These are phyloP conservation scores for Auriscalpium microsporum DNA, from an alignment of 768 basidiomycete species.

Conservation along the genomic window DNA sequence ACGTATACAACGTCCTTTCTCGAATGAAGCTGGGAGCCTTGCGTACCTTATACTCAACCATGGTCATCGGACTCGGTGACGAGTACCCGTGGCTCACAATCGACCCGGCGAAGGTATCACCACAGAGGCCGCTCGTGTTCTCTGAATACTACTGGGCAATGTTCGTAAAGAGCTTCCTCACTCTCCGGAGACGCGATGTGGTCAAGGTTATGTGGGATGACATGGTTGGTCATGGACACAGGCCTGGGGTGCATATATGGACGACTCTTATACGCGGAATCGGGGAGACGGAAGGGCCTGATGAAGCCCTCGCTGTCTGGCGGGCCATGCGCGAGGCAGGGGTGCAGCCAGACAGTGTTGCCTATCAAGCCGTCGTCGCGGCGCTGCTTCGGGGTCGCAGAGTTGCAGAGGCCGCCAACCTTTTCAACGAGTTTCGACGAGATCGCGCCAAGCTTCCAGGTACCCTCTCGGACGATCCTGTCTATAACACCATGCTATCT, in stretches of 20 bases:
- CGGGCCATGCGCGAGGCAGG: constrained; percentile 48
- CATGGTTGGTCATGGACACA: constrained; percentile 39
- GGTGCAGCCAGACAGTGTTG: constrained; percentile 48
- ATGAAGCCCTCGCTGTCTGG: constrained; percentile 56
- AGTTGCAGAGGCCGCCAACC: constrained; percentile 40
- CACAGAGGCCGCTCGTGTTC: constrained; percentile 38
- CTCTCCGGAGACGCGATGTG: constrained; percentile 43
- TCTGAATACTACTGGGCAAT: constrained; percentile 53
- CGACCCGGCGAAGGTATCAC: constrained; percentile 28
- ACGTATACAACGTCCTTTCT: constrained; percentile 37
- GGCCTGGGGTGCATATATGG: constrained; percentile 56
- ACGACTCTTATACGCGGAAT: constrained; percentile 63
- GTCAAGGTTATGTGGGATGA: constrained; percentile 66
- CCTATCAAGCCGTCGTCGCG: constrained; percentile 67
- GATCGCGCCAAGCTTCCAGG: constrained; percentile 15
- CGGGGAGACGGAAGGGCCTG: constrained; percentile 38
- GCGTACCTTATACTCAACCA: constrained; percentile 39
- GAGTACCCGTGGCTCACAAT: constrained; percentile 47
- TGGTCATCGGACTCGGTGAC: constrained; percentile 44
- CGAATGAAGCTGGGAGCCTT: constrained; percentile 26
- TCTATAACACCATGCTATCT: constrained; percentile 72
- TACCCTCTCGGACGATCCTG: constrained; percentile 10
- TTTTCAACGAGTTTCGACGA: constrained; percentile 43
- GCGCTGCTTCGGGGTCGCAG: constrained; percentile 45
- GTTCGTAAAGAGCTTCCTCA: constrained; percentile 59